A percentile compares a stretch with the other conserved stretches of the same genome.
phyloP scores from a whole-genome alignment of 2,329 filamentous ascomycete species.

The Cadophora gregata region DNA sequence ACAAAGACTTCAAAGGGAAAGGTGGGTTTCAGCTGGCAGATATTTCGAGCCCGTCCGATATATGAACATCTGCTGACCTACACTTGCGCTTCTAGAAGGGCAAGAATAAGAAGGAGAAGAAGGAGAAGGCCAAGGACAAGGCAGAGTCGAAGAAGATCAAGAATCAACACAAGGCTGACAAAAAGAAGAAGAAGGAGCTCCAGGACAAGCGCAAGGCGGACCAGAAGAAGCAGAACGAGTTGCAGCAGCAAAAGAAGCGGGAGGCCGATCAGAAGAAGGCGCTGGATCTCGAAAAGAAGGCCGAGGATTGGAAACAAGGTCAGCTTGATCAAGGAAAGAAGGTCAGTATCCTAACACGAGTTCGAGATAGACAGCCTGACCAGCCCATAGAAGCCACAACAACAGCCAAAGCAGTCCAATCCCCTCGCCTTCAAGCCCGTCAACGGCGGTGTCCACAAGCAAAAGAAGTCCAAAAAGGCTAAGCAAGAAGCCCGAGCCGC shows the following conservation, averaged over 20 bases:
- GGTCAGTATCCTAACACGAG: not conserved
- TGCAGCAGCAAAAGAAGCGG: not conserved
- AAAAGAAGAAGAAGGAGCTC: slow-evolving; percentile 7
- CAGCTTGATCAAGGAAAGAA: slow-evolving; percentile 1
- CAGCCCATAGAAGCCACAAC: slow-evolving; percentile 2
- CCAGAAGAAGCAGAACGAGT: slow-evolving; percentile 5
- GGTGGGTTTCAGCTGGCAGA: not conserved
- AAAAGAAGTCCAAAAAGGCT: slow-evolving; percentile 7
- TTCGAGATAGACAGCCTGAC: not conserved
- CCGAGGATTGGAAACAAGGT: slow-evolving; percentile 8
- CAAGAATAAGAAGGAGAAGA: slow-evolving; percentile 9
- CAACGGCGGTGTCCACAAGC: slow-evolving; percentile 7
- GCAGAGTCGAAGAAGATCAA: slow-evolving; percentile 5
- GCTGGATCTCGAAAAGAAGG: slow-evolving; percentile 11
- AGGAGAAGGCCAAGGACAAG: slow-evolving; percentile 5
- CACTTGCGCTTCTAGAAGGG: not conserved
- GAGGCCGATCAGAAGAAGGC: slow-evolving; percentile 12
- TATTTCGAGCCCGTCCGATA: not conserved
- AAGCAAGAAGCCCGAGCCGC: not conserved
- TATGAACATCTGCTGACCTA: not conserved
- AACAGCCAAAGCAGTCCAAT: not conserved
- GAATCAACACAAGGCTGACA: slow-evolving; percentile 9
- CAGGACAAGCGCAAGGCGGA: not conserved
- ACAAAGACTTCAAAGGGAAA: not conserved
- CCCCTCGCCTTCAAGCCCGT: slow-evolving; percentile 6